These are phyloP conservation scores for Crithidia fasciculata DNA, from an alignment of 208 protist species.

Conservation along the genomic window DNA sequence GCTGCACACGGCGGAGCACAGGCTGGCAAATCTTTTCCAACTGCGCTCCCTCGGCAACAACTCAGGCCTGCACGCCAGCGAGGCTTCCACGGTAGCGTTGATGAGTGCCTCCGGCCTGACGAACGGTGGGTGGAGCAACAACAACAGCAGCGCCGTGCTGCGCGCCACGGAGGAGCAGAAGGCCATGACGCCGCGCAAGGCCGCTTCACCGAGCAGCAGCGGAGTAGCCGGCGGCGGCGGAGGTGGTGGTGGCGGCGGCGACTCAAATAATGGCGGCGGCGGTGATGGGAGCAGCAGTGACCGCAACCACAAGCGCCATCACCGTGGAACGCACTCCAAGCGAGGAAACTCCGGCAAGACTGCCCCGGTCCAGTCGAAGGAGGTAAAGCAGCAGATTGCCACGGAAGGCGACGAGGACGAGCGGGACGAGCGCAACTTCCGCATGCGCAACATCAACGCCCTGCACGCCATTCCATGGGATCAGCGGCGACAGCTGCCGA, in stretches of 20 bases:
- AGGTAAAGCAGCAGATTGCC: constrained; percentile 30
- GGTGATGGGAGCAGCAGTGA: neutral
- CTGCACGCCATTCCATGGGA: constrained; percentile 92
- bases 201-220: neutral
- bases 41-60: neutral
- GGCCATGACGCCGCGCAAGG: constrained; percentile 3
- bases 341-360: constrained; percentile 19
- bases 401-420: constrained; percentile 68
- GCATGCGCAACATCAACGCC: constrained; percentile 65
- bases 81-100: constrained; percentile 10
- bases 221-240: constrained; percentile 22
- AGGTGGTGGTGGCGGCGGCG: constrained; percentile 41
- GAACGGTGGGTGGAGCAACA: constrained; percentile 10
- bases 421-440: constrained; percentile 71
- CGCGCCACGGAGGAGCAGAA: constrained; percentile 18
- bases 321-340: neutral
- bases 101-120: constrained; percentile 1
- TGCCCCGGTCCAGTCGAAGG: constrained; percentile 24
- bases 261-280: constrained; percentile 27
- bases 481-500: constrained; percentile 75
- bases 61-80: constrained; percentile 18
- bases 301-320: neutral
- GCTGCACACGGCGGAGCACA: constrained; percentile 20
- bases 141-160: constrained; percentile 20
- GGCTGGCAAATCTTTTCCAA: constrained; percentile 26